These are phyloP conservation scores for Alternaria solani DNA, from an alignment of 2,329 filamentous ascomycete species.

Conservation along the genomic window DNA sequence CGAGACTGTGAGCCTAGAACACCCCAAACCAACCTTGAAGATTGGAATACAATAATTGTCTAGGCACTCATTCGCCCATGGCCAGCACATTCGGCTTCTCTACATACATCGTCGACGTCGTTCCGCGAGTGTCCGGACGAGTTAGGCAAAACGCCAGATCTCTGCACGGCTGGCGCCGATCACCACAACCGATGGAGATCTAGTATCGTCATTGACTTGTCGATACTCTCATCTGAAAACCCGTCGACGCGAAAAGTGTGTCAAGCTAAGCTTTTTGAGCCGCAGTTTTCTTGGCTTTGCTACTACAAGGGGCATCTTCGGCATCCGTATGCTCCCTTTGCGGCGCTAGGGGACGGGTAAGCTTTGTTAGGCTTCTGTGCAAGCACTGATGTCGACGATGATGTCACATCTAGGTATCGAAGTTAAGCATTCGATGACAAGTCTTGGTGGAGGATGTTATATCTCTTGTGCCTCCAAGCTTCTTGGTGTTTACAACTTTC, in stretches of 20 bases:
- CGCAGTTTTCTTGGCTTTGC: background rate
- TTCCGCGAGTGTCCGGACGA: background rate
- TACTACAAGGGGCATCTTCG: constrained; percentile 4
- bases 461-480: background rate
- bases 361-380: constrained; percentile 1
- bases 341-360: background rate
- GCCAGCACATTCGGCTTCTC: background rate
- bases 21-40: background rate
- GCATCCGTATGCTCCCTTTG: background rate
- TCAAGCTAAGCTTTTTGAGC: constrained; percentile 13
- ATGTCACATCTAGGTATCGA: constrained; percentile 10
- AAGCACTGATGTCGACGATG: constrained; percentile 11
- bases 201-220: constrained; percentile 22
- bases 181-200: constrained; percentile 6
- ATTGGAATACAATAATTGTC: background rate
- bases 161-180: constrained; percentile 8
- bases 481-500: background rate
- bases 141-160: constrained; percentile 1
- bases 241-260: background rate
- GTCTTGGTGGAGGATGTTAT: background rate
- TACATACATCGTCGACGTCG: background rate
- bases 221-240: constrained; percentile 1
- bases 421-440: constrained; percentile 11
- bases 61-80: background rate
- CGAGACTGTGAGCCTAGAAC: background rate